phyloP scores from a whole-genome alignment of 495 filamentous ascomycete genomes.

The Penicillium angulare region DNA sequence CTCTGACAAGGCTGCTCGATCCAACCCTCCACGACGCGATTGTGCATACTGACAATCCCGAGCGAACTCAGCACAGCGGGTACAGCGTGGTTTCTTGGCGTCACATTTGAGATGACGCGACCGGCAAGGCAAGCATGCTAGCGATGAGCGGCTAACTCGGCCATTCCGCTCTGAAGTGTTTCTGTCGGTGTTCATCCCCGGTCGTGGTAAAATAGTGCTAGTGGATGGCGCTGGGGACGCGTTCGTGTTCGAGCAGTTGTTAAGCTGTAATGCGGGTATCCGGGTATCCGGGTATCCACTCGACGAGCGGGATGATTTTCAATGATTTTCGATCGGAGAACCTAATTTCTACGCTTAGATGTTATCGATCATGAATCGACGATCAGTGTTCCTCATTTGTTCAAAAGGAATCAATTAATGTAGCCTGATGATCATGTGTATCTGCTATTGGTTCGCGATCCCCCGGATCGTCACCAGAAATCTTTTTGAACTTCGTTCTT shows the following conservation, averaged over 20 bases:
- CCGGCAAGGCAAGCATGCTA: slow-evolving; percentile 24
- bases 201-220: neutral
- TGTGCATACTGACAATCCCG: slow-evolving; percentile 18
- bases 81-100: slow-evolving; percentile 15
- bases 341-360: neutral
- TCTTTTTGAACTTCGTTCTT: too few species aligned
- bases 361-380: too few species aligned
- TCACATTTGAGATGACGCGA: slow-evolving; percentile 24
- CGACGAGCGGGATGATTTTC: neutral
- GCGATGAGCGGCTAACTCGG: slow-evolving; percentile 15
- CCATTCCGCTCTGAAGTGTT: neutral
- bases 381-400: too few species aligned
- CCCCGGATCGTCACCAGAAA: too few species aligned
- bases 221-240: neutral
- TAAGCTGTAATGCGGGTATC: neutral
- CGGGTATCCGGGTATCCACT: slow-evolving; percentile 1
- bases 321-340: neutral
- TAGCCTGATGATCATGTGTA: too few species aligned
- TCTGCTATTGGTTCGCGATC: too few species aligned
- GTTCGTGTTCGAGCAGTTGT: neutral
- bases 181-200: neutral
- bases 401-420: too few species aligned
- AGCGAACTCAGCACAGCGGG: slow-evolving; percentile 17
- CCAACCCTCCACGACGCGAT: slow-evolving; percentile 20
- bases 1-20: slow-evolving; percentile 21